phyloP scores from a whole-genome alignment of 2,329 filamentous ascomycete species.

The Calycina marina region DNA sequence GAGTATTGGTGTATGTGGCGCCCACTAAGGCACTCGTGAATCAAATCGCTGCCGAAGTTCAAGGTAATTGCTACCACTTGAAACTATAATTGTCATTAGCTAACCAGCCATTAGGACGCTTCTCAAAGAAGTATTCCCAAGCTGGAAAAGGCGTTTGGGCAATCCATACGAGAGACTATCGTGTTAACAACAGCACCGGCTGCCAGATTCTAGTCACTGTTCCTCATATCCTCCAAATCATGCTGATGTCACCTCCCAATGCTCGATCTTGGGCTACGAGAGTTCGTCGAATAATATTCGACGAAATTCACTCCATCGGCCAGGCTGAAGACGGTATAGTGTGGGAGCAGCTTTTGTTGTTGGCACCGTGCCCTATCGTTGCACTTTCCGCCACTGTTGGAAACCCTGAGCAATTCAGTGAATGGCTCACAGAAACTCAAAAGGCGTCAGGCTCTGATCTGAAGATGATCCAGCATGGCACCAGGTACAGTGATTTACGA shows the following conservation, averaged over 20 bases:
- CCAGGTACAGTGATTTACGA: slow-evolving; percentile 63
- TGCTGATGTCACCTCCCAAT: slow-evolving; percentile 53
- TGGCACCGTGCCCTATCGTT: slow-evolving; percentile 64
- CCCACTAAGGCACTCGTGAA: slow-evolving; percentile 74
- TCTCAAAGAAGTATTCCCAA: slow-evolving; percentile 45
- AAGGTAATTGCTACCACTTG: no score
- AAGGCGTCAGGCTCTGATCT: slow-evolving; percentile 46
- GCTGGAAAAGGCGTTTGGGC: slow-evolving; percentile 59
- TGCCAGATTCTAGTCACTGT: slow-evolving; percentile 69
- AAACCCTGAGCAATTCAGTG: slow-evolving; percentile 54
- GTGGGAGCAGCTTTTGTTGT: slow-evolving; percentile 64
- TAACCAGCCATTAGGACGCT: no score
- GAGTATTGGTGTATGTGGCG: slow-evolving; percentile 63
- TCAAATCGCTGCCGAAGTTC: slow-evolving; percentile 67
- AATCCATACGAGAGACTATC: slow-evolving; percentile 62
- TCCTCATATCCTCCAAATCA: slow-evolving; percentile 64
- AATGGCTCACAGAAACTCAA: slow-evolving; percentile 54
- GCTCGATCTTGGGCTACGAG: slow-evolving; percentile 51
- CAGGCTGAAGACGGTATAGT: slow-evolving; percentile 61
- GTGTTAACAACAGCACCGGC: slow-evolving; percentile 56
- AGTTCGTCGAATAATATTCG: slow-evolving; percentile 65
- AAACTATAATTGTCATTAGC: no score
- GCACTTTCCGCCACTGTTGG: slow-evolving; percentile 69
- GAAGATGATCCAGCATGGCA: slow-evolving; percentile 51
- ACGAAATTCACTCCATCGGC: slow-evolving; percentile 70